phyloP scores from a whole-genome alignment of 192 early-diverging fungal species.

The Entophlyctis luteolus region DNA sequence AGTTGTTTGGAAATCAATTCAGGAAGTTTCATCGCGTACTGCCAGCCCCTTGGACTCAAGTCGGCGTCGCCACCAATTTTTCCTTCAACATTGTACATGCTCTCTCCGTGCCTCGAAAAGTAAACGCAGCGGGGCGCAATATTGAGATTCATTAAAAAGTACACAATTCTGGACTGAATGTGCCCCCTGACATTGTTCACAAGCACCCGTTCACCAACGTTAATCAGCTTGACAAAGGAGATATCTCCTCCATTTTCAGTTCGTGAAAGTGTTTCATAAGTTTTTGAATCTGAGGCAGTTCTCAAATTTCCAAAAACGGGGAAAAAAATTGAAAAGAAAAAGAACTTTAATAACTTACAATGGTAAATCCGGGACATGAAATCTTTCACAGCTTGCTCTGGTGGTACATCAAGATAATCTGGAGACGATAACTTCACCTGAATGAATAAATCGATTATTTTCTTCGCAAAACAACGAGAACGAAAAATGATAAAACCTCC shows the following conservation, averaged over 20 bases:
- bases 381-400: slow-evolving; percentile 82
- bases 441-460: not conserved
- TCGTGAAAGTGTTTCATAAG: slow-evolving; percentile 79
- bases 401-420: slow-evolving; percentile 76
- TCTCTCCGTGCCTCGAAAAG: slow-evolving; percentile 82
- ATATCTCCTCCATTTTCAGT: slow-evolving; percentile 50
- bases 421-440: slow-evolving; percentile 88
- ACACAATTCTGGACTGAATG: slow-evolving; percentile 93
- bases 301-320: not conserved
- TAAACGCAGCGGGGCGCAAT: slow-evolving; percentile 90
- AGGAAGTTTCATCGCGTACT: slow-evolving; percentile 84
- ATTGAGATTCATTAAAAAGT: slow-evolving; percentile 99
- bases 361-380: slow-evolving; percentile 89
- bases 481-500: slow-evolving; percentile 50
- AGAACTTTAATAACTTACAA: slow-evolving; percentile 58
- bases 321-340: not conserved
- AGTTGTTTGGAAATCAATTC: slow-evolving; percentile 71
- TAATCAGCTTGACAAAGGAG: slow-evolving; percentile 92
- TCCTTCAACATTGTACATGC: slow-evolving; percentile 85
- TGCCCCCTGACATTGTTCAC: slow-evolving; percentile 95
- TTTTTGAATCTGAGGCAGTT: slow-evolving; percentile 24
- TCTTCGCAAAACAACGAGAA: slow-evolving; percentile 2
- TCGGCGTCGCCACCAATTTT: slow-evolving; percentile 94
- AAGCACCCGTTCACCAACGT: slow-evolving; percentile 85
- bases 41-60: slow-evolving; percentile 77